Evolutionary conservation across 257 asterid genomes (phyloP).

Genomic region (Solanum peruvianum): DNA sequence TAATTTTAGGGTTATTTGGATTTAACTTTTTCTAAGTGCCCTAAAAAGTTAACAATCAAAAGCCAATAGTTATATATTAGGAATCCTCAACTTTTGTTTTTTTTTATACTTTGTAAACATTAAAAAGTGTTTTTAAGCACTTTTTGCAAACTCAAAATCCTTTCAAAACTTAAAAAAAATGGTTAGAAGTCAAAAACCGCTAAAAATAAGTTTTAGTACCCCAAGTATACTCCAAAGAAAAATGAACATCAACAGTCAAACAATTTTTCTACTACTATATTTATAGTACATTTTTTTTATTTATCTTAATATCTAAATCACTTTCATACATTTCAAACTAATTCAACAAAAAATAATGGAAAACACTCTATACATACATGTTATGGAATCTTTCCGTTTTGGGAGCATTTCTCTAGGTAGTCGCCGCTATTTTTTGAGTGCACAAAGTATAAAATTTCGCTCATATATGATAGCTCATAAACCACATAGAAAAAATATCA

Average conservation of each 20-base stretch:
- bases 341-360: too few relatives aligned
- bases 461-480: too few relatives aligned
- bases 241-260: not conserved
- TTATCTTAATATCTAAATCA: not conserved
- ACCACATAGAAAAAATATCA: rapidly evolving
- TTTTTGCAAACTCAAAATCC: not conserved
- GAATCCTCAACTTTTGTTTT: not conserved
- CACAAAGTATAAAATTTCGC: too few relatives aligned
- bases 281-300: too few relatives aligned
- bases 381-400: not conserved
- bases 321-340: not conserved
- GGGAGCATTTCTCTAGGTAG: not conserved
- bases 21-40: not conserved
- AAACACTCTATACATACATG: not conserved
- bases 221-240: not conserved
- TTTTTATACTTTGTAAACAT: not conserved
- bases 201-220: not conserved
- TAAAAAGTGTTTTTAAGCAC: not conserved
- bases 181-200: not conserved
- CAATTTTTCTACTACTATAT: not conserved
- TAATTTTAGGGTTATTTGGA: not conserved
- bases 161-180: not conserved
- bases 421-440: too few relatives aligned
- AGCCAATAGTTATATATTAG: not conserved
- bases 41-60: too few relatives aligned